Evolutionary conservation across 768 basidiomycete species (phyloP), one percentile per base, ranked within the genome.

Genomic region (Trametes punicea): DNA sequence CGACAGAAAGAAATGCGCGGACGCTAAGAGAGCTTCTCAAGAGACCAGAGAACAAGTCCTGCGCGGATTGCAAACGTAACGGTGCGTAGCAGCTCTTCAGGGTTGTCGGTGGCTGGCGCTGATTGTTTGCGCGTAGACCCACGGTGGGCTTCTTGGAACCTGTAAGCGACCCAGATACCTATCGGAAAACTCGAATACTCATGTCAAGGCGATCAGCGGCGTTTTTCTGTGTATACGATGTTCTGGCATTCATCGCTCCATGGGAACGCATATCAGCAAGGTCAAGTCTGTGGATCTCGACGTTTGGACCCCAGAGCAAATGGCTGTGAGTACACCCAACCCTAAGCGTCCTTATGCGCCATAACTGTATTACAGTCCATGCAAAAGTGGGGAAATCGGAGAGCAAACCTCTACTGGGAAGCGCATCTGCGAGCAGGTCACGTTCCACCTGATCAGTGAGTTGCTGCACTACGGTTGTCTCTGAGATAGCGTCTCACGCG

Each of bases 281-380:
- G 90, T 99, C 69, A 97, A 97, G 68, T 96, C 93, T 2, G 91
- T 99, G 51, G 96, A 99, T 74, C 84, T 99, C 51, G 96, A 99
- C 65, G 83, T 90, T 16, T 99, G 96, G 96, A 96, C 93, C 7
- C 92, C 93, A 2, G 94, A 98, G 60, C 96, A 99, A 74, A 95
- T 99, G 89, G 84, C 87, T 74, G 94, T 93, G 64, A 58, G 81
- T 62, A 25, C 23, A 10, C 31, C 13, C 18, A 21, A 26, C 25
- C 26, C 44, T 21, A 34, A 52, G 18, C 42, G 51, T 46, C 11
- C 51, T 46, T 39, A 56, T 27, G 16, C 38, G 45, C 38, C 18
- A 31, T 42, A 13, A 31, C 31, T 6, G 31, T 36, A n/a, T 16
- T 40, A 18, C 52, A 89, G 87, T 84, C 85, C 1, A 86, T 98